Conservation (phyloP, 306 rosid genomes). For the Cicer judaicum region DNA sequence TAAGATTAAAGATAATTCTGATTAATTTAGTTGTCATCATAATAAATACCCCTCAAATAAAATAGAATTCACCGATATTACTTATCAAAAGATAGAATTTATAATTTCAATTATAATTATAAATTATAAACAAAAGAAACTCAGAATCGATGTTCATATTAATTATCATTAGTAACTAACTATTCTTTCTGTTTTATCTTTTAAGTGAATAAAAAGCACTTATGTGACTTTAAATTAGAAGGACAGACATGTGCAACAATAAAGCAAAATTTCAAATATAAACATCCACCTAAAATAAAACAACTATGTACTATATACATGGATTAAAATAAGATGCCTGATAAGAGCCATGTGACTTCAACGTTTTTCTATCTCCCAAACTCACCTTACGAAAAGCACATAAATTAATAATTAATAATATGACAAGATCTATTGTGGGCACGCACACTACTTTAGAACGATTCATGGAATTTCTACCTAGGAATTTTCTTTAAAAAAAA, state of each 20-base stretch:
- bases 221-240: slow-evolving; percentile 37
- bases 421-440: slow-evolving; percentile 41
- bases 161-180: too few species aligned
- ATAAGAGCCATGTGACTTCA: slow-evolving; percentile 62
- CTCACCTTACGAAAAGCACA: slow-evolving; percentile 45
- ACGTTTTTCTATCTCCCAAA: slow-evolving; percentile 43
- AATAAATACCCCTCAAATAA: background rate
- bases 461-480: slow-evolving; percentile 12
- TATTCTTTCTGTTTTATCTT: too few species aligned
- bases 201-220: background rate
- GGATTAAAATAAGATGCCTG: slow-evolving; percentile 53
- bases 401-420: slow-evolving; percentile 3
- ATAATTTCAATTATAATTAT: background rate
- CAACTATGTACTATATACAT: slow-evolving; percentile 41
- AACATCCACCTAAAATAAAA: slow-evolving; percentile 44
- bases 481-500: slow-evolving; percentile 13
- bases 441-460: slow-evolving; percentile 40
- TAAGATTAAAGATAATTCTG: too few species aligned
- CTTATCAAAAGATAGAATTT: too few species aligned
- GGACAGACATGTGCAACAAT: slow-evolving; percentile 46
- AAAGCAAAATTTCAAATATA: slow-evolving; percentile 36
- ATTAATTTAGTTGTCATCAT: too few species aligned
- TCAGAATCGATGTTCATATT: background rate
- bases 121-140: background rate
- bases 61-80: background rate